A percentile compares a stretch with the other conserved stretches of the same genome.
Conservation (phyloP, 129 eudicot genomes). For the Centaurea solstitialis region DNA sequence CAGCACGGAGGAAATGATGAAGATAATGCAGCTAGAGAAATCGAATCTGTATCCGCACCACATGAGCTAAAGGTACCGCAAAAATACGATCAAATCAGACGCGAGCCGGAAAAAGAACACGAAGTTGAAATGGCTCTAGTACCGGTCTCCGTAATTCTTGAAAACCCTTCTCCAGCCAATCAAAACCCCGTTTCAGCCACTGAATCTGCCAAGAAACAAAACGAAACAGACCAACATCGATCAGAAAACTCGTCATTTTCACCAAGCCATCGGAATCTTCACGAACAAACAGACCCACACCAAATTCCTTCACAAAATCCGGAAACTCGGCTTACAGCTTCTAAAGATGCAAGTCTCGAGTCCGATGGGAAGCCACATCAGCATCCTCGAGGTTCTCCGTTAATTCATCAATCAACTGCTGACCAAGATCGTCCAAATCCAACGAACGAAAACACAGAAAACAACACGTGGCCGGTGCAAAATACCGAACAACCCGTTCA, state of each 20-base stretch:
- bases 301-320: slow-evolving; percentile 32
- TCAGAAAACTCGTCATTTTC: slow-evolving; percentile 22
- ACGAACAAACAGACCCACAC: slow-evolving; percentile 11
- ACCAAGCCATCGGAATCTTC: slow-evolving; percentile 12
- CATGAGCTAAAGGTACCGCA: slow-evolving; percentile 19
- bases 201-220: slow-evolving; percentile 30
- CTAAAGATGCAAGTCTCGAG: slow-evolving; percentile 18
- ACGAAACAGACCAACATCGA: slow-evolving; percentile 22
- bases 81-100: slow-evolving; percentile 15
- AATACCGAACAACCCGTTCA: slow-evolving; percentile 26
- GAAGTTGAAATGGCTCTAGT: slow-evolving; percentile 19
- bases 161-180: slow-evolving; percentile 15
- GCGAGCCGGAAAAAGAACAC: slow-evolving; percentile 31
- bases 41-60: slow-evolving; percentile 1
- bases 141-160: slow-evolving; percentile 15
- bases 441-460: slow-evolving; percentile 10
- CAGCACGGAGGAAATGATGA: slow-evolving; percentile 17
- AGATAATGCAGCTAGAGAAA: slow-evolving; percentile 24
- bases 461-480: slow-evolving; percentile 16
- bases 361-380: slow-evolving; percentile 16
- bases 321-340: slow-evolving; percentile 27
- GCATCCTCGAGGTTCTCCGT: slow-evolving; percentile 10
- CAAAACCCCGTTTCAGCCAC: slow-evolving; percentile 18
- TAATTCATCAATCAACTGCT: slow-evolving; percentile 2
- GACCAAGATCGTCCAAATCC: slow-evolving; percentile 20